Evolutionary conservation across 257 asterid genomes (phyloP), one percentile per base, ranked within the genome.

Genomic region (Orobanche coerulescens): DNA sequence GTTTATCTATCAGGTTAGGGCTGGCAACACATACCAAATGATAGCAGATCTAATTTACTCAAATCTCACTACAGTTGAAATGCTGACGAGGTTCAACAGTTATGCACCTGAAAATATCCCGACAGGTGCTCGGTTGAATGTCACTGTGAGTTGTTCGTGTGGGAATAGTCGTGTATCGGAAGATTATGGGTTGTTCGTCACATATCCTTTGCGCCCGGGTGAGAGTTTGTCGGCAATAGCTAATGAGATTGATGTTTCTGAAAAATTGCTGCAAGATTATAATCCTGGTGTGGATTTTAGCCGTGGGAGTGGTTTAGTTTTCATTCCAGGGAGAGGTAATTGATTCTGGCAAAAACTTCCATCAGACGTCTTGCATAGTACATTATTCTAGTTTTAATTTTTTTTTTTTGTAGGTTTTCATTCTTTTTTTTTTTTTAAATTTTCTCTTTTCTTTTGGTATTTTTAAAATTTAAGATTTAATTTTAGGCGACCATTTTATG

Each of bases 251-350:
- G 62, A 64, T 37, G 73, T 84, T 33, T 64, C 82, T 55, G 84
- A 72, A 25, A 57, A 47, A 44, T 55, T 84, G 81, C 20, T 87
- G 77, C 79, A 69, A 57, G 87, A 55, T 66, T 84, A 79, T 47
- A 81, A 82, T 44, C 87, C 89, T 23, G 79, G 79, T 57, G 82
- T 75, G 43, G 62, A 87, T 76, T 82, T 84, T 18, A 68, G 80
- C 44, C 13, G 71, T 31, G 89, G 87, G 37, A 74, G 61, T 71
- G 89, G 85, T 57, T 67, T 87, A 62, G 78, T 87, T 75, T 87
- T 81, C 59, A 46, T 82, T 64, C 92, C 87, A 0, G 88, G 79
- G 43, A 80, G 58, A 82, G 94, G 95, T 84, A 67, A 19, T 47
- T 43, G n/a, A n/a, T n/a, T n/a, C n/a, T n/a, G n/a, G n/a, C n/a